A percentile compares a stretch with the other conserved stretches of the same genome.
Evolutionary conservation across 73 alveolate genomes (phyloP).

Genomic region (Durusdinium trenchii): DNA sequence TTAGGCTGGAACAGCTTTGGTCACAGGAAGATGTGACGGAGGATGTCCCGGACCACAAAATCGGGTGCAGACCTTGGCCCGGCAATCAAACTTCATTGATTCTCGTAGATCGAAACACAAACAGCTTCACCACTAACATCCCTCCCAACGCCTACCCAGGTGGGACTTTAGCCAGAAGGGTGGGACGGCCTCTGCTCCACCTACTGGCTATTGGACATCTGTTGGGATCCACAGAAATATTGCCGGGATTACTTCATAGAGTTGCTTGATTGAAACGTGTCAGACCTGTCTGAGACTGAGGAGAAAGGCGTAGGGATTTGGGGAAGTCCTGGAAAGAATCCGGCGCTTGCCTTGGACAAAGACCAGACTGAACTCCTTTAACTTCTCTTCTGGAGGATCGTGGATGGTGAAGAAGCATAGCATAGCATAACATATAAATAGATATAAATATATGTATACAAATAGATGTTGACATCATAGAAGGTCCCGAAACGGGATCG

Average conservation of each 20-base stretch:
- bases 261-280: no score
- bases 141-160: background rate
- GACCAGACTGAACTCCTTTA: no score
- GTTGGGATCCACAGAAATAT: background rate
- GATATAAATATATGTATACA: no score
- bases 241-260: background rate
- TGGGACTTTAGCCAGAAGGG: conserved; percentile 90
- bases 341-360: background rate
- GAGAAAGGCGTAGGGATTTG: conserved; percentile 86
- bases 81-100: background rate
- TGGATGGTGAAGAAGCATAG: no score
- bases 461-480: no score
- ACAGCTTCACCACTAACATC: background rate
- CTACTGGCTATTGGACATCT: conserved; percentile 70
- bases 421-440: background rate
- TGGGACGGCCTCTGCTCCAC: conserved; percentile 80
- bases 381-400: no score
- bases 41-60: conserved; percentile 82
- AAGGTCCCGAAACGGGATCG: no score
- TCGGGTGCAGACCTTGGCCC: conserved; percentile 4
- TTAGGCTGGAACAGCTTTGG: conserved; percentile 73
- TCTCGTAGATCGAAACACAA: background rate
- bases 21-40: conserved; percentile 60
- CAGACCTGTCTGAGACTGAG: background rate
- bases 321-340: conserved; percentile 90